These are phyloP conservation scores for Ceriops zippeliana DNA, from an alignment of 345 rosid species.

Conservation along the genomic window DNA sequence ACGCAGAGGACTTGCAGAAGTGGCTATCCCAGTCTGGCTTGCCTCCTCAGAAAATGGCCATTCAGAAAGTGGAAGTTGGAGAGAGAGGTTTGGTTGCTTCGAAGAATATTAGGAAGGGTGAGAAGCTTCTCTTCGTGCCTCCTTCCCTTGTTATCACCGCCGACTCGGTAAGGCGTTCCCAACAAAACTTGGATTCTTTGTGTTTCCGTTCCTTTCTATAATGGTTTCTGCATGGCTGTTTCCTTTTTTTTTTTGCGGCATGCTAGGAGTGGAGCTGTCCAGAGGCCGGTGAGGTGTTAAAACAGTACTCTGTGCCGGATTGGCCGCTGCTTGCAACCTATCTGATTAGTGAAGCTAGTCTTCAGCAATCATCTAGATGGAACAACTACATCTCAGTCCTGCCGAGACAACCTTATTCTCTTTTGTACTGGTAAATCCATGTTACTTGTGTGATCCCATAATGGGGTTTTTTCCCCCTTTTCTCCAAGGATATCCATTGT, in stretches of 20 bases:
- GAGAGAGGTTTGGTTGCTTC: conserved; percentile 90
- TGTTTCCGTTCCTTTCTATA: not conserved
- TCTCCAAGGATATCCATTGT: conserved; percentile 8
- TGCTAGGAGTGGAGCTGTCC: conserved; percentile 68
- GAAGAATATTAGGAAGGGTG: conserved; percentile 76
- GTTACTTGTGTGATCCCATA: conserved; percentile 6
- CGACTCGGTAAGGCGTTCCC: conserved; percentile 56
- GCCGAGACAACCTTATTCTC: conserved; percentile 90
- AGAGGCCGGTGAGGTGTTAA: conserved; percentile 70
- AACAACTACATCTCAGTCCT: conserved; percentile 79
- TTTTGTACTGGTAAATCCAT: conserved; percentile 63
- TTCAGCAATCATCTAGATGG: conserved; percentile 73
- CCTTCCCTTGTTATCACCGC: conserved; percentile 78
- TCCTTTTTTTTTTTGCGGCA: not conserved
- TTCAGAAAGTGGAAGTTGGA: conserved; percentile 72
- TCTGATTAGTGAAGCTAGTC: conserved; percentile 90
- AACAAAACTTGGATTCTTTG: not conserved
- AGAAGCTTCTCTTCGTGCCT: conserved; percentile 91
- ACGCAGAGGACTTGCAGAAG: conserved; percentile 65
- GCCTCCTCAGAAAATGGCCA: conserved; percentile 83
- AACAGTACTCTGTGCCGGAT: conserved; percentile 77
- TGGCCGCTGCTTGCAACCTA: conserved; percentile 91
- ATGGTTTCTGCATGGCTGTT: not conserved
- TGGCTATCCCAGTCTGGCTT: conserved; percentile 83
- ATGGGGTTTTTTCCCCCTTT: not conserved